Percentiles rank a stretch among this genome's conserved stretches.
Conservation (phyloP, 108 stramenopile species). For the Nitzschia sp. region DNA sequence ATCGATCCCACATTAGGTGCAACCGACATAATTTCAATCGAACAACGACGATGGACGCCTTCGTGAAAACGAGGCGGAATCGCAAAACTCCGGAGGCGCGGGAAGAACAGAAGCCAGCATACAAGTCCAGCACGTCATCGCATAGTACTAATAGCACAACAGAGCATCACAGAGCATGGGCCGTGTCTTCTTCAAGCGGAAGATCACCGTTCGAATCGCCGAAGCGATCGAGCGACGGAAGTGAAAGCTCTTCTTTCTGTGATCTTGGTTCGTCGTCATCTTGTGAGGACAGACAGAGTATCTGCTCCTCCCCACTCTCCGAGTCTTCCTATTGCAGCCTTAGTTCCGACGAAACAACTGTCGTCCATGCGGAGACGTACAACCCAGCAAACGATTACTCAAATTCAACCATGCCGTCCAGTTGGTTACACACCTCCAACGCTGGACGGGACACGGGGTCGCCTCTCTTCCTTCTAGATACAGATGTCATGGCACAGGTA, state of each 20-base stretch:
- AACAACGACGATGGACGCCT: background rate
- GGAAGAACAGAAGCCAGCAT: background rate
- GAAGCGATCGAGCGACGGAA: background rate
- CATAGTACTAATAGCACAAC: background rate
- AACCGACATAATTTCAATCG: too few species aligned
- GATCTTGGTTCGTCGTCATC: background rate
- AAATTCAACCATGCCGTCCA: background rate
- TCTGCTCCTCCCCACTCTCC: background rate
- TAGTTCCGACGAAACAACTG: background rate
- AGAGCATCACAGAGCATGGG: background rate
- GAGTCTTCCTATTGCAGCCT: background rate
- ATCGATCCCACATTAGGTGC: too few species aligned
- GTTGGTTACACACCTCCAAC: background rate
- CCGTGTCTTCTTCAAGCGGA: background rate
- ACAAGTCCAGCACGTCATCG: background rate
- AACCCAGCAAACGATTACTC: background rate
- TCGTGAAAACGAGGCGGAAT: conserved; percentile 6
- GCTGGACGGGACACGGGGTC: background rate
- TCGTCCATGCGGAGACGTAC: background rate
- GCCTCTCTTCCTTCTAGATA: background rate
- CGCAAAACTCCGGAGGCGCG: background rate
- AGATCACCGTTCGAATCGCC: background rate
- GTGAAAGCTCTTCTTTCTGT: background rate
- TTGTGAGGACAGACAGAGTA: background rate
- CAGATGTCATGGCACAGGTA: conserved; percentile 77